Conservation (phyloP, 306 rosid species). For the Benincasa hispida region DNA sequence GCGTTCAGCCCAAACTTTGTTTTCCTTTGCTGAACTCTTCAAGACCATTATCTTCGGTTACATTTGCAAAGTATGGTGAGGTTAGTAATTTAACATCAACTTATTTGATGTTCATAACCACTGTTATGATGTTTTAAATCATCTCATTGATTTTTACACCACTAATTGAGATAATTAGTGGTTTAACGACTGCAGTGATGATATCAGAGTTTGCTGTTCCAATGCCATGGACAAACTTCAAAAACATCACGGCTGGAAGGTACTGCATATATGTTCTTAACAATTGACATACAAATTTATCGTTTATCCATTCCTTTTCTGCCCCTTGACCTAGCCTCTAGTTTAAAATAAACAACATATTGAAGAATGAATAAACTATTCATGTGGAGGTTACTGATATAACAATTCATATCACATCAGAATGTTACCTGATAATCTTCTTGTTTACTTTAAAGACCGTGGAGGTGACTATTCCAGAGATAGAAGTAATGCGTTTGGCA, state of each 20-base stretch:
- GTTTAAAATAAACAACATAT: neutral
- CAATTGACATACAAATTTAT: neutral
- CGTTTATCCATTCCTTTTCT: neutral
- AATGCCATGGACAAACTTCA: conserved; percentile 51
- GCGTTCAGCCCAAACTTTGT: conserved; percentile 42
- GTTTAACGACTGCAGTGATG: conserved; percentile 87
- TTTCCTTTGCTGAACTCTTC: conserved; percentile 55
- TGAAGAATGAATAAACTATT: neutral
- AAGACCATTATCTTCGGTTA: conserved; percentile 39
- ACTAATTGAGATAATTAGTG: conserved; percentile 51
- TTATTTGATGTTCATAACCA: neutral
- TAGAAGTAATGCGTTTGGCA: conserved; percentile 89
- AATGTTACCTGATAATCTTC: conserved; percentile 13
- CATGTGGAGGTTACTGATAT: neutral
- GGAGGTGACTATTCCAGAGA: conserved; percentile 86
- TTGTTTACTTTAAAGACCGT: conserved; percentile 35
- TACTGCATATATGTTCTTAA: conserved; percentile 12
- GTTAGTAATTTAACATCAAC: conserved; percentile 24
- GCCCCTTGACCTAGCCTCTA: neutral
- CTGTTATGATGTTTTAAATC: conserved; percentile 12
- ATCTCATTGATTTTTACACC: conserved; percentile 26
- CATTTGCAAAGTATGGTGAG: conserved; percentile 66
- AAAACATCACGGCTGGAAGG: conserved; percentile 73
- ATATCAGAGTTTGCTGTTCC: conserved; percentile 58
- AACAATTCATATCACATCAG: neutral